phyloP scores from a whole-genome alignment of 2,329 filamentous ascomycete species.

The Aureobasidium lini region DNA sequence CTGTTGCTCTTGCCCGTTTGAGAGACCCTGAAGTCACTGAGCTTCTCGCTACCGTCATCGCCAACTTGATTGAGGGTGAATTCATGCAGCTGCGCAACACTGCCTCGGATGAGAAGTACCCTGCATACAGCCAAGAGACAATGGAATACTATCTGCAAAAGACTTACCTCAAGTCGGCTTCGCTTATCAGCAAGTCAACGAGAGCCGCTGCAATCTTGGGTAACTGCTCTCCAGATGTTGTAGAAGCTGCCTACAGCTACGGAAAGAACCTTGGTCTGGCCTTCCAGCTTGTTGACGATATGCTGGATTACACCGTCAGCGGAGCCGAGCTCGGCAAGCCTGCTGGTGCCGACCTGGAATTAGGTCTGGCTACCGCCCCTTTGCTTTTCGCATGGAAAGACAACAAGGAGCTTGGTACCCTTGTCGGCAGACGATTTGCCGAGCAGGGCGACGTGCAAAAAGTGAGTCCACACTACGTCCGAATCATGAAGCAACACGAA shows the following conservation, averaged over 20 bases:
- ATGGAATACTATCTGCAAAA: conserved; percentile 94
- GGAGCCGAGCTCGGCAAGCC: conserved; percentile 86
- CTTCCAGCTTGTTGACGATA: conserved; percentile 95
- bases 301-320: conserved; percentile 90
- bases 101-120: conserved; percentile 74
- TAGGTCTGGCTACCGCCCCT: conserved; percentile 89
- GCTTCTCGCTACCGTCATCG: conserved; percentile 89
- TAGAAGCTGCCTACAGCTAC: conserved; percentile 86
- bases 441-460: conserved; percentile 73
- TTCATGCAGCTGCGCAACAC: conserved; percentile 99
- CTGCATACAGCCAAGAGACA: conserved; percentile 79
- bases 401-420: conserved; percentile 70
- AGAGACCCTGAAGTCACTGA: conserved; percentile 92
- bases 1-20: conserved; percentile 82
- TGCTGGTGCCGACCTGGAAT: conserved; percentile 84
- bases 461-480: conserved; percentile 48
- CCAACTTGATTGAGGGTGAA: conserved; percentile 94
- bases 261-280: conserved; percentile 90
- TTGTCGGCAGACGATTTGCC: conserved; percentile 88
- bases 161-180: conserved; percentile 95
- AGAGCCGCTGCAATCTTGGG: conserved; percentile 83
- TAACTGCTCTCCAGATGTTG: conserved; percentile 64
- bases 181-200: conserved; percentile 92
- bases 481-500: neutral
- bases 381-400: conserved; percentile 85